phyloP scores from a whole-genome alignment of 768 basidiomycete species.

The Dacryopinax primogenitus region DNA sequence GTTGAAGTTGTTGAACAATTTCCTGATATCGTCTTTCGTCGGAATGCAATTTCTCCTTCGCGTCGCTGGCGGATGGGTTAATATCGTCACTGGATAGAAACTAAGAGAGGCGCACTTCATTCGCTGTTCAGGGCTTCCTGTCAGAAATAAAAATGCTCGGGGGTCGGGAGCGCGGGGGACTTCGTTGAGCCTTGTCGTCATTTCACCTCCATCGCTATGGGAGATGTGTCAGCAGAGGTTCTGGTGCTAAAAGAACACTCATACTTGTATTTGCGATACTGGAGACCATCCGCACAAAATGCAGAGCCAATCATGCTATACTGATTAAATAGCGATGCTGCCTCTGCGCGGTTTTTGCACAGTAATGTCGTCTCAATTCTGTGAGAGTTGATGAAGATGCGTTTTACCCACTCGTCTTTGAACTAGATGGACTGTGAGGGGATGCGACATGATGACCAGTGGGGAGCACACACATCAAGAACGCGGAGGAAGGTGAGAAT shows the following conservation, averaged over 20 bases:
- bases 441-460: background rate
- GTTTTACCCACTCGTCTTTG: slow-evolving; percentile 56
- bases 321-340: slow-evolving; percentile 36
- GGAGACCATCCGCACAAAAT: slow-evolving; percentile 41
- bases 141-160: background rate
- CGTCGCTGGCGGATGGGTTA: background rate
- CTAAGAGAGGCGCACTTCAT: background rate
- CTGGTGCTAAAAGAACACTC: slow-evolving; percentile 21
- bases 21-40: background rate
- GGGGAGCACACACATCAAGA: slow-evolving; percentile 62
- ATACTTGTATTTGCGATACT: slow-evolving; percentile 52
- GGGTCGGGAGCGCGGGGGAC: background rate
- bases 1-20: background rate
- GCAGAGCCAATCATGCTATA: slow-evolving; percentile 46
- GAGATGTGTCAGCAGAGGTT: background rate
- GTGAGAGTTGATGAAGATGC: slow-evolving; percentile 64
- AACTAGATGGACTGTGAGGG: slow-evolving; percentile 38
- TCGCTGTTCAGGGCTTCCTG: background rate
- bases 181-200: slow-evolving; percentile 25
- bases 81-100: background rate
- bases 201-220: slow-evolving; percentile 54
- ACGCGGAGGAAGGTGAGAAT: slow-evolving; percentile 69
- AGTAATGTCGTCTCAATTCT: slow-evolving; percentile 63
- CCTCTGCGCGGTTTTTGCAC: slow-evolving; percentile 48
- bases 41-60: background rate